These are phyloP conservation scores for Fusarium sp. DNA, from an alignment of 2,329 filamentous ascomycete species.

Conservation along the genomic window DNA sequence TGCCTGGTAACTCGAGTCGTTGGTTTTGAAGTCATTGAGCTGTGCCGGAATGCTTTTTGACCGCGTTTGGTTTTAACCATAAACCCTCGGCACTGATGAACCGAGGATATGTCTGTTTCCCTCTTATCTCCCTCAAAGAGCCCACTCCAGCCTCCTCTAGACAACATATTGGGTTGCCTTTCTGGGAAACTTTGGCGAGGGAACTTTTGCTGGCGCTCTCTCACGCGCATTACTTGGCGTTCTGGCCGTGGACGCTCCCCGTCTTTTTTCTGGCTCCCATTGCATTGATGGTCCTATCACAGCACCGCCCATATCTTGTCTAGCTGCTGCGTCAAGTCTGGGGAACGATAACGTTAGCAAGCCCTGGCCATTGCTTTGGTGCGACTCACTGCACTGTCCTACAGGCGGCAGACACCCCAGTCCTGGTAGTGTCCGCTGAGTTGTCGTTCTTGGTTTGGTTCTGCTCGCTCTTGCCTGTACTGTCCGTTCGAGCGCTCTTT, in stretches of 20 bases:
- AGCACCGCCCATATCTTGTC: constrained; percentile 40
- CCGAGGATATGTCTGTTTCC: constrained; percentile 21
- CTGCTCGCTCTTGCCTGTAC: constrained; percentile 29
- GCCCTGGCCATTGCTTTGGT: constrained; percentile 38
- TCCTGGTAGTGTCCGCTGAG: constrained; percentile 19
- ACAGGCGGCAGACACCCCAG: constrained; percentile 27
- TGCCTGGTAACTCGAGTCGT: not conserved
- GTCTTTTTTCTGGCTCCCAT: constrained; percentile 31
- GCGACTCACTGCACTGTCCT: constrained; percentile 28
- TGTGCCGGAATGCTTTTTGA: constrained; percentile 14
- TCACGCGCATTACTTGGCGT: constrained; percentile 48
- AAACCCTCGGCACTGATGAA: constrained; percentile 8
- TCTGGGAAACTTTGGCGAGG: constrained; percentile 48
- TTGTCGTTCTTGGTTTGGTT: constrained; percentile 13
- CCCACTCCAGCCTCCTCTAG: constrained; percentile 39
- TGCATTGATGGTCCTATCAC: constrained; percentile 41
- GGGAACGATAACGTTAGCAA: constrained; percentile 46
- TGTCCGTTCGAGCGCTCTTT: constrained; percentile 14
- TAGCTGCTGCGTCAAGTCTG: constrained; percentile 42
- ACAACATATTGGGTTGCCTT: constrained; percentile 47
- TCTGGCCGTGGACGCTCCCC: constrained; percentile 35
- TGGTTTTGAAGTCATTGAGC: not conserved
- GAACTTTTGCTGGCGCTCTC: constrained; percentile 52
- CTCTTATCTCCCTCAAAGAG: constrained; percentile 42
- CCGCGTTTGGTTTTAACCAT: constrained; percentile 7